Base-by-base conservation (phyloP, 768 basidiomycete species). In the Gloeopeniophorella convolvens region DNA sequence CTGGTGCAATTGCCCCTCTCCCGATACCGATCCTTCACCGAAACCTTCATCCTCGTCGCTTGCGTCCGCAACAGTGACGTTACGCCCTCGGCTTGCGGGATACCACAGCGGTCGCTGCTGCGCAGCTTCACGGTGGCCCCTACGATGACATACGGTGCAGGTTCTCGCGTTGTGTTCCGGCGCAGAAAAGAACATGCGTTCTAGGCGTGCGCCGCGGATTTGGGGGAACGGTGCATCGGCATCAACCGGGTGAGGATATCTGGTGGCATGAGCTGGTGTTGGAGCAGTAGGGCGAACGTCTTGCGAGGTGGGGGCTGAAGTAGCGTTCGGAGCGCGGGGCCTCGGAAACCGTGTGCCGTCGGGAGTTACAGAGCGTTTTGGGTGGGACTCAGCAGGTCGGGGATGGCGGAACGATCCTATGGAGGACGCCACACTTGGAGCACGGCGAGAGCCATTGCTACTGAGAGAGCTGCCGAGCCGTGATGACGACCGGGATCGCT, bases 121-220 rank as follows among this genome's bases (percentile, higher is more conserved):
- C 18, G 43, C 50, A 8, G 26, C 53, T 13, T 42, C 57, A 7
- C 30, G 41, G n/a, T 55, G 45, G 11, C 71, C 68, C 23, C 72
- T 70, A 28, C 80, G 70, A 60, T 77, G 75, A 60, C 89, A 91
- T 43, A 82, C 73, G 2, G 72, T 73, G 60, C 87, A 88, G 2
- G 82, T 85, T 52, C 74, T 72, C 16, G 76, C 72, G 56, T 89
- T 79, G 57, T 92, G 89, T 36, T 80, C 80, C 3, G 86, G 84
- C 1, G 83, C 80, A 39, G 81, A 80, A 66, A 89, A 90, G 69
- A 94, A 92, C 43, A 93, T 66, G 0, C 77, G 73, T 62, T 95
- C 89, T 32, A 91, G 74, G 35, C 77, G 80, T 36, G 79, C 79
- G 8, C 87, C 89, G 18, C 85, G 79, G 37, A 93, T 92, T 51